Base-by-base conservation (phyloP, 805 yeast genomes). In the Isabelozyma gotoi region DNA sequence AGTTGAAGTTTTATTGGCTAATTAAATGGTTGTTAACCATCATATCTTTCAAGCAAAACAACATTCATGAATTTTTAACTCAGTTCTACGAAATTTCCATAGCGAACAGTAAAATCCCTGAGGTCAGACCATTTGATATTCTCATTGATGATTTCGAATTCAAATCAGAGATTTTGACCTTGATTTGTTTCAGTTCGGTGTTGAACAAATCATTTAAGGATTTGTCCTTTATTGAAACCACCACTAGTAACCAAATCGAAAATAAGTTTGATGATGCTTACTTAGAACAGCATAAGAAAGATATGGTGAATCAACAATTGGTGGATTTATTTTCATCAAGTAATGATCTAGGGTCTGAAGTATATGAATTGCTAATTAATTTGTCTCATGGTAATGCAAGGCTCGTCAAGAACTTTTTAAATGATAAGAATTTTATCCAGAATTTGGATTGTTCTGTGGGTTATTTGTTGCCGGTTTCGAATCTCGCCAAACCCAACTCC, bases 191-290 rank as follows among this genome's bases (percentile, higher is more conserved):
- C 7, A 57, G 60, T 2, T 45, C 55, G 17, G 48, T 65, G 2
- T 57, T 64, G 6, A 39, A 59, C 10, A 53, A 58, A 42, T 69
- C 73, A 8, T 65, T 64, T 51, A 59, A 55, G 33, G 54, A 53
- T 12, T 49, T 67, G 29, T 39, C 59, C 3, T 53, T 62, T 32
- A 38, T 60, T n/a, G 29, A 24, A 24, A 10, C 29, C 29, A 7
- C 29, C 10, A 24, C 29, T n/a, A 7, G n/a, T n/a, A 24, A 24
- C 29, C 29, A 24, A n/a, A n/a, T n/a, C n/a, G 29, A 24, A 24
- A 24, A 24, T 3, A 24, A 24, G 12, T 24, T 24, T 3, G 29
- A 24, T 10, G 29, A 24, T 3, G 29, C 29, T 5, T 24, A 24
- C 29, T 24, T 24, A 24, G 29, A 24, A 7, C 29, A 24, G 12